A percentile compares a stretch with the other conserved stretches of the same genome.
phyloP scores from a whole-genome alignment of 179 eudicot species.

The Camellia oleifera region DNA sequence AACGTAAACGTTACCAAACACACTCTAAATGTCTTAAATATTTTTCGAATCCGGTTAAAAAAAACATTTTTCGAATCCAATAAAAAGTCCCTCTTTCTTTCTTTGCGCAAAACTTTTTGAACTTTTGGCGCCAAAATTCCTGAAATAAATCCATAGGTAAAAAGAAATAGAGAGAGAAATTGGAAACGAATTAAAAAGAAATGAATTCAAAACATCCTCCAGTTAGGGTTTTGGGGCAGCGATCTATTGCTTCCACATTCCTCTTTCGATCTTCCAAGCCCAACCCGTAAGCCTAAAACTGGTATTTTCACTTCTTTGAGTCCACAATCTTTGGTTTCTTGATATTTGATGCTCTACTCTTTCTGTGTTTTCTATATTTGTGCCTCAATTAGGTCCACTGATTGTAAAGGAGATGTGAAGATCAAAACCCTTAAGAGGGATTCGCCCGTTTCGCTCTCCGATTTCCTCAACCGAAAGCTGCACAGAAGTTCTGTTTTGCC shows the following conservation, averaged over 20 bases:
- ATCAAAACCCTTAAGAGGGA: slow-evolving; percentile 12
- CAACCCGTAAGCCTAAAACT: slow-evolving; percentile 13
- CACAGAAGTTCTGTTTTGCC: slow-evolving; percentile 48
- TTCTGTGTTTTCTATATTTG: not conserved
- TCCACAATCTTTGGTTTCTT: not conserved
- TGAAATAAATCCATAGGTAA: not conserved
- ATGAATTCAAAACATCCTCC: slow-evolving; percentile 20
- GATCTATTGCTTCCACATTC: slow-evolving; percentile 23
- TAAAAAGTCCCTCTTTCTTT: no score
- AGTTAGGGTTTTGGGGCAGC: slow-evolving; percentile 24
- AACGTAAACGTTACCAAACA: no score
- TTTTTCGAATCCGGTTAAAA: no score
- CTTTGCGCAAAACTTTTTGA: not conserved
- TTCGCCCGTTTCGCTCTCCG: slow-evolving; percentile 41
- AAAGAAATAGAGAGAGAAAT: not conserved
- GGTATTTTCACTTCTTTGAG: not conserved
- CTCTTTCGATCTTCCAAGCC: slow-evolving; percentile 20
- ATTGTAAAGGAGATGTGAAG: slow-evolving; percentile 15
- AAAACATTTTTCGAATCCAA: no score
- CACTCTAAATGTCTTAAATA: no score
- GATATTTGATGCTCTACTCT: not conserved
- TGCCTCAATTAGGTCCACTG: slow-evolving; percentile 10
- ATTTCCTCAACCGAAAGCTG: slow-evolving; percentile 50
- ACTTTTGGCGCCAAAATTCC: slow-evolving; percentile 3
- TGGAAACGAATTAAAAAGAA: not conserved